Evolutionary conservation across 1,139 yeast species (phyloP), one percentile per base, ranked within the genome.

Genomic region (Diutina pseudorugosa): DNA sequence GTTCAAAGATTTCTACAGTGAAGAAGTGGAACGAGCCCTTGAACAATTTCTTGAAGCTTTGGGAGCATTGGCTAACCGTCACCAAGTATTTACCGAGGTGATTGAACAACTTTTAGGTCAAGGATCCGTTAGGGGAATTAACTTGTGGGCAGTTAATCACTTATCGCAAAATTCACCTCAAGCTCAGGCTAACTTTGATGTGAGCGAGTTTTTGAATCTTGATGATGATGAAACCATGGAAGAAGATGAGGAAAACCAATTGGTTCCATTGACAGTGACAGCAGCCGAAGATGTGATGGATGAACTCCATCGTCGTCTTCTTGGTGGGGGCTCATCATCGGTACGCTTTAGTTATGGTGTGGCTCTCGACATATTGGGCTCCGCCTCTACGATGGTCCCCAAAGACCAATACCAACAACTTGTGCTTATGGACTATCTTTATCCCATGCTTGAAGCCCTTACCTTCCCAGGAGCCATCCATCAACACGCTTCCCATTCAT

Each of bases 371-470:
- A 12, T 23, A n/a, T 16, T 45, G 8, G 49, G 49, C 5, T n/a
- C 25, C 16, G 4, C 18, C 1, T n/a, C 49, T 5, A 11, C 27
- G 2, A 8, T 9, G 2, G 11, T 58, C 18, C 11, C 19, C 25
- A 58, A 57, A 50, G 55, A 50, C 3, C 55, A 54, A 12, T 58
- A 55, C 47, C 59, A 57, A 40, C 25, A 57, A 2, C 57, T 56
- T 18, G 56, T 58, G 9, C 52, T 58, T 8, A 58, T 58, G 57
- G 58, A 58, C 11, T 53, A 55, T 40, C 41, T 57, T 6, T 55
- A 54, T 27, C 57, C 57, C 1, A 50, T 58, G 19, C 55, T 58
- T 42, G 59, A 58, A 18, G 59, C 57, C 1, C 53, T 58, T 25
- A 57, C 60, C 8, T 55, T 41, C 16, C 30, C 55, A 0, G 53